A percentile compares a stretch with the other conserved stretches of the same genome.
phyloP scores from a whole-genome alignment of 106 monocot species.

The Dendrobium chrysotoxum region DNA sequence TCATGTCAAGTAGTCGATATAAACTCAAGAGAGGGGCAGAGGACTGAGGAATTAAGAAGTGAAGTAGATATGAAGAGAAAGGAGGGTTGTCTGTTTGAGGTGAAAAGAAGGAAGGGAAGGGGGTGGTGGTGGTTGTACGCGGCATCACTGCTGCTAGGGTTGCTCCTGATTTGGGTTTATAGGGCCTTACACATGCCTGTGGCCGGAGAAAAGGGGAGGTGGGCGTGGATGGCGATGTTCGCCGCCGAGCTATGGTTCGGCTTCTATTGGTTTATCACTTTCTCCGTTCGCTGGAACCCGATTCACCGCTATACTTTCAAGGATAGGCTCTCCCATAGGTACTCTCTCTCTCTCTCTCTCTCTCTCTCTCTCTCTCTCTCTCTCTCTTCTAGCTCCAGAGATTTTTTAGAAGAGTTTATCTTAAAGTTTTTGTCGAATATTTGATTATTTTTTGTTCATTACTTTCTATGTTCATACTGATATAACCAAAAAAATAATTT shows the following conservation, averaged over 20 bases:
- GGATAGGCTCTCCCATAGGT: conserved; percentile 43
- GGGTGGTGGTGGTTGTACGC: conserved; percentile 22
- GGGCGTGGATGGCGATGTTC: conserved; percentile 45
- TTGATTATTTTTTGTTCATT: no score
- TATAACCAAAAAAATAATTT: no score
- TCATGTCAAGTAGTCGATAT: no score
- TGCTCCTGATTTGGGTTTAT: conserved; percentile 34
- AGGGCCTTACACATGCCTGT: conserved; percentile 22
- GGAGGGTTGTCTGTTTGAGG: conserved; percentile 34
- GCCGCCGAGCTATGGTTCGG: conserved; percentile 62
- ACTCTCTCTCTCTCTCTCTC: neutral
- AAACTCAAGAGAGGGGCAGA: no score
- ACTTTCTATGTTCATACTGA: no score
- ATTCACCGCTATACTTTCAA: conserved; percentile 35
- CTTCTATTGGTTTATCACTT: conserved; percentile 53
- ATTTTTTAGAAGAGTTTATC: neutral
- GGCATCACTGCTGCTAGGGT: conserved; percentile 20
- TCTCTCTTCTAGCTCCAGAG: neutral
- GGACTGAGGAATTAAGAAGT: neutral
- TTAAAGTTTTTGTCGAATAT: no score
- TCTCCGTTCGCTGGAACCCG: conserved; percentile 53
- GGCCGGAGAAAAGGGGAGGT: conserved; percentile 21
- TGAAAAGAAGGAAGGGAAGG: conserved; percentile 27
- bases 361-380: neutral
- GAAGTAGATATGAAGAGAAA: neutral